Percentiles rank a stretch among this genome's conserved stretches.
These are phyloP conservation scores for Diplodia corticola DNA, from an alignment of 2,329 filamentous ascomycete genomes.

Conservation along the genomic window DNA sequence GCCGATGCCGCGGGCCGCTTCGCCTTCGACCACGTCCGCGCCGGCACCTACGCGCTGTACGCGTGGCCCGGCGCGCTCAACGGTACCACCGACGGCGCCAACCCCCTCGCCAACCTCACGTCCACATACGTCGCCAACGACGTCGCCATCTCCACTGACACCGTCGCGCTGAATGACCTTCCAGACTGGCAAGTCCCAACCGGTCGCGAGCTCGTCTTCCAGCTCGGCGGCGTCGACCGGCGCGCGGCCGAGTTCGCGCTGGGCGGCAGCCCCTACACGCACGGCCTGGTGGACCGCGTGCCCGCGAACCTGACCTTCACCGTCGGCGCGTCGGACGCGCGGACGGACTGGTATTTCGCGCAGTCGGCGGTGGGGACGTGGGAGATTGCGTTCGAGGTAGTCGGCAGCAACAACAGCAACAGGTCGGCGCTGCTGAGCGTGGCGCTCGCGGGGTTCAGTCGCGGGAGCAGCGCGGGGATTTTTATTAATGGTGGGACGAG, in stretches of 20 bases:
- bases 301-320: conserved; percentile 50
- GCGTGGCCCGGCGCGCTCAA: conserved; percentile 48
- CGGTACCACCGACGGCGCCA: conserved; percentile 48
- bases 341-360: conserved; percentile 51
- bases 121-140: conserved; percentile 47
- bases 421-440: conserved; percentile 41
- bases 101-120: conserved; percentile 46
- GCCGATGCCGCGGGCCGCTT: conserved; percentile 48
- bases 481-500: conserved; percentile 38
- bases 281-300: conserved; percentile 47
- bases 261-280: conserved; percentile 47
- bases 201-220: conserved; percentile 47
- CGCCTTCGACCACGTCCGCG: conserved; percentile 47
- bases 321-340: conserved; percentile 41
- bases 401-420: conserved; percentile 25
- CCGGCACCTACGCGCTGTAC: conserved; percentile 49
- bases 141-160: conserved; percentile 39
- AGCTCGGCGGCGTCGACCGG: conserved; percentile 52
- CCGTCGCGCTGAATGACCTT: conserved; percentile 35
- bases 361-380: conserved; percentile 43
- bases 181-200: conserved; percentile 43
- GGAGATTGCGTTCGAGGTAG: conserved; percentile 33
- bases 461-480: conserved; percentile 43
- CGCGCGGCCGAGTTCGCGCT: conserved; percentile 47
- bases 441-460: conserved; percentile 48